phyloP scores from a whole-genome alignment of 2,329 filamentous ascomycete genomes.

The Aspergillus versicolor region DNA sequence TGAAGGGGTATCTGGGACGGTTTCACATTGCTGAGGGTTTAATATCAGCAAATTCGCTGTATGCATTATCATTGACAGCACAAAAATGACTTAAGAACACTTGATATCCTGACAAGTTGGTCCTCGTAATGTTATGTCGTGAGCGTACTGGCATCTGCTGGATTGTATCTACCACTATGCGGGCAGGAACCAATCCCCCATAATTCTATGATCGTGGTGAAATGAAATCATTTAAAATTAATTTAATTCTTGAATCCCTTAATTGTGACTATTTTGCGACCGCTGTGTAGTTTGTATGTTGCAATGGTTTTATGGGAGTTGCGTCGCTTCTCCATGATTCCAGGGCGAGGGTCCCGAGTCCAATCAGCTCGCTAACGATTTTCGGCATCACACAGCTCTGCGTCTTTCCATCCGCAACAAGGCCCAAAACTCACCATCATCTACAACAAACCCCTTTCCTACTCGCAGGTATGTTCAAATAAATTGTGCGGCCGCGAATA shows the following conservation, averaged over 20 bases:
- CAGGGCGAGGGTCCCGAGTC: conserved; percentile 29
- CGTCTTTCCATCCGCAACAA: conserved; percentile 36
- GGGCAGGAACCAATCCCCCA: conserved; percentile 10
- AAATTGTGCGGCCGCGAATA: conserved; percentile 19
- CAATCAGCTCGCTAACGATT: conserved; percentile 44
- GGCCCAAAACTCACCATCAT: conserved; percentile 37
- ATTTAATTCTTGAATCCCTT: neutral
- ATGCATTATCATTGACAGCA: conserved; percentile 43
- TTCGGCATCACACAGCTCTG: conserved; percentile 44
- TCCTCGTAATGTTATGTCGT: conserved; percentile 21
- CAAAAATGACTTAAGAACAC: conserved; percentile 44
- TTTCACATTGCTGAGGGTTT: conserved; percentile 38
- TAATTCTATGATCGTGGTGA: conserved; percentile 2
- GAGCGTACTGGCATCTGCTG: conserved; percentile 15
- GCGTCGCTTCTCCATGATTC: conserved; percentile 30
- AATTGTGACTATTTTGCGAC: neutral
- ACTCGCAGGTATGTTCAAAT: conserved; percentile 35
- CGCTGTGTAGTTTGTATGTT: conserved; percentile 8
- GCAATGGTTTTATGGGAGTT: conserved; percentile 11
- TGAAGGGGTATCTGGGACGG: conserved; percentile 42
- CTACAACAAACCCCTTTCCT: conserved; percentile 36
- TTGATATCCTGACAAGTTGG: conserved; percentile 36
- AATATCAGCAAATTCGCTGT: conserved; percentile 40
- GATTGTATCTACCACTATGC: conserved; percentile 13
- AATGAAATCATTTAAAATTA: neutral